A percentile compares a stretch with the other conserved stretches of the same genome.
Evolutionary conservation across 257 asterid species (phyloP).

Genomic region (Schizonepeta tenuifolia): DNA sequence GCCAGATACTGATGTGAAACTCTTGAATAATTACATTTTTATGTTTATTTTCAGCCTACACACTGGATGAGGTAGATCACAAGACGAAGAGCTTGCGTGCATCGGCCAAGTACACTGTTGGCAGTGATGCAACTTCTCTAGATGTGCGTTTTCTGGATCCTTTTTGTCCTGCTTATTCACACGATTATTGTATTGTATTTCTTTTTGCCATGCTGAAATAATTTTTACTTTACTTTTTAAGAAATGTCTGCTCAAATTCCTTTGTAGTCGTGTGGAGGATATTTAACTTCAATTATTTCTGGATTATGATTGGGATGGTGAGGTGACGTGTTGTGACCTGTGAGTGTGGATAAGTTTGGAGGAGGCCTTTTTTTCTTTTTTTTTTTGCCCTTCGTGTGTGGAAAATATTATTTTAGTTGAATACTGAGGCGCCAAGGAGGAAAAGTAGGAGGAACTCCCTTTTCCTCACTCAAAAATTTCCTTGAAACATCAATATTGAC

Average conservation of each 20-base stretch:
- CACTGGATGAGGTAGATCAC: constrained; percentile 69
- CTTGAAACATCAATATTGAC: not conserved
- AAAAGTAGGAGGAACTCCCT: not conserved
- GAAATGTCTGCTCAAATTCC: not conserved
- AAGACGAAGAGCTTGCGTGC: constrained; percentile 66
- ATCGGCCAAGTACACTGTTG: constrained; percentile 47
- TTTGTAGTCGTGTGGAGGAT: not conserved
- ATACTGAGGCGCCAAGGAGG: not conserved
- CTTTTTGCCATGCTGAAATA: not conserved
- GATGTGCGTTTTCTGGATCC: constrained; percentile 59
- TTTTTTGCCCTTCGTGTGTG: not conserved
- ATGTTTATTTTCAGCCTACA: constrained; percentile 60
- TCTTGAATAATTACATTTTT: not conserved
- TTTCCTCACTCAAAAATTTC: not conserved
- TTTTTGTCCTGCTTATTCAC: constrained; percentile 29
- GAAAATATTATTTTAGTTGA: not conserved
- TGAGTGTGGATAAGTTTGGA: not conserved
- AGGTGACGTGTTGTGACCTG: not conserved
- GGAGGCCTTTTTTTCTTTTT: not conserved
- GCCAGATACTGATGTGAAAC: not conserved
- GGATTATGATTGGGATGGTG: not conserved
- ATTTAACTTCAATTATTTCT: not conserved
- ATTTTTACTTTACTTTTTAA: not conserved
- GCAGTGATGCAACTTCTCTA: constrained; percentile 63
- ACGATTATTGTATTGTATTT: constrained; percentile 1